phyloP scores from a whole-genome alignment of 306 rosid species.

The Rosa lucieae region DNA sequence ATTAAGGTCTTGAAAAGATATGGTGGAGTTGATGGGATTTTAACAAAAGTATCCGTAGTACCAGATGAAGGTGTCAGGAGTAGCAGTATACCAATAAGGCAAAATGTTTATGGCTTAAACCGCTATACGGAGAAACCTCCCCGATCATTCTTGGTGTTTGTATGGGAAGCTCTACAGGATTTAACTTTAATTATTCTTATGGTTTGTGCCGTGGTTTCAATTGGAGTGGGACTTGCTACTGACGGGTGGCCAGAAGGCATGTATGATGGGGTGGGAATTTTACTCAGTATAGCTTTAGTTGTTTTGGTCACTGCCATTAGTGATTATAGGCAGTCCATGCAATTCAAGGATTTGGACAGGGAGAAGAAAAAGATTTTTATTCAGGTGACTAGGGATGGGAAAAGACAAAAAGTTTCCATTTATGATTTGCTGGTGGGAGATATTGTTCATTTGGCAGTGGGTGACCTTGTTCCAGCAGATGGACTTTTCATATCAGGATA shows the following conservation, averaged over 20 bases:
- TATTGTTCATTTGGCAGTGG: constrained; percentile 81
- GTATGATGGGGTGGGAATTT: constrained; percentile 89
- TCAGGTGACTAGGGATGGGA: constrained; percentile 76
- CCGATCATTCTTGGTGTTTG: constrained; percentile 60
- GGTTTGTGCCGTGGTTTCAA: constrained; percentile 79
- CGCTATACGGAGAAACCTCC: constrained; percentile 75
- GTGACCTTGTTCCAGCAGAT: constrained; percentile 96
- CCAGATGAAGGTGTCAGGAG: constrained; percentile 57
- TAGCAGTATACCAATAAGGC: constrained; percentile 50
- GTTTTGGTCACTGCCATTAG: constrained; percentile 86
- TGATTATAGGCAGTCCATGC: constrained; percentile 88
- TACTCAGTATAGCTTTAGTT: constrained; percentile 73
- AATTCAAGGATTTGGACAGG: constrained; percentile 74
- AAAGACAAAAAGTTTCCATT: constrained; percentile 66
- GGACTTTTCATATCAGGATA: constrained; percentile 80
- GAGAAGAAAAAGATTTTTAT: constrained; percentile 89
- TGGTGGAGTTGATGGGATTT: constrained; percentile 62
- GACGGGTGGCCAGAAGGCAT: constrained; percentile 94
- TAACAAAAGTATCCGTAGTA: constrained; percentile 52
- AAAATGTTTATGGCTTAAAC: constrained; percentile 74
- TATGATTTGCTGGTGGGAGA: constrained; percentile 91
- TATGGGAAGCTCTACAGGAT: constrained; percentile 95
- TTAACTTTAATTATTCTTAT: constrained; percentile 79
- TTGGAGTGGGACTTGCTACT: constrained; percentile 81
- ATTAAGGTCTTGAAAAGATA: constrained; percentile 36